phyloP scores from a whole-genome alignment of 148 eudicot species.

The Rhododendron kiyosumense region DNA sequence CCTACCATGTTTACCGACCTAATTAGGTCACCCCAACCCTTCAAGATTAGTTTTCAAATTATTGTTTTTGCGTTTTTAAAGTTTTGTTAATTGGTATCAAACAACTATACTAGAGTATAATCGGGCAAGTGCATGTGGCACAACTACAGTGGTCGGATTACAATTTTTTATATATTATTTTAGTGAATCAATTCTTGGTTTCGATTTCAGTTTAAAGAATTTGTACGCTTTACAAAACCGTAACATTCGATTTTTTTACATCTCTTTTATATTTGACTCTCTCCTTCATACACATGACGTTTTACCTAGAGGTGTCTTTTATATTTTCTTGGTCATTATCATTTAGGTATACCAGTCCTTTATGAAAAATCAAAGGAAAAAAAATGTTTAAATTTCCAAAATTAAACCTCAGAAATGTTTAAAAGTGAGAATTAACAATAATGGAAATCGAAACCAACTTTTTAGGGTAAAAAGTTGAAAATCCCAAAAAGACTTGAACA shows the following conservation, averaged over 20 bases:
- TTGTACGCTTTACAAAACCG: neutral
- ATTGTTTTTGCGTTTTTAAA: neutral
- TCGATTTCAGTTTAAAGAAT: too few relatives aligned
- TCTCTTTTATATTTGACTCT: neutral
- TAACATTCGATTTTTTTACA: too few relatives aligned
- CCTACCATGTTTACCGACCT: too few relatives aligned
- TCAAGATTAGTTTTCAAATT: neutral
- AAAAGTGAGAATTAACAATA: too few relatives aligned
- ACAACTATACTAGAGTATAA: neutral
- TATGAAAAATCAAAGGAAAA: too few relatives aligned
- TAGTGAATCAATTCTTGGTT: neutral
- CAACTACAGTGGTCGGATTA: neutral
- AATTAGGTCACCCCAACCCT: neutral
- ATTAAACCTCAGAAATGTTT: too few relatives aligned
- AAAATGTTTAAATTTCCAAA: too few relatives aligned
- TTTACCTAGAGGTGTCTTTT: neutral
- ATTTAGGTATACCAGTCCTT: too few relatives aligned
- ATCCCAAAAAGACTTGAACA: too few relatives aligned
- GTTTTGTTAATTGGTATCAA: neutral
- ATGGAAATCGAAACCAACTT: too few relatives aligned
- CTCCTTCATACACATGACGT: neutral
- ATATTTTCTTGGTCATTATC: neutral
- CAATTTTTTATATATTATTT: too few relatives aligned
- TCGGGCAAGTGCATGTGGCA: neutral
- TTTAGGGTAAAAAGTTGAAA: too few relatives aligned